These are phyloP conservation scores for Fusarium veterinarium DNA, from an alignment of 2,329 filamentous ascomycete species.

Conservation along the genomic window DNA sequence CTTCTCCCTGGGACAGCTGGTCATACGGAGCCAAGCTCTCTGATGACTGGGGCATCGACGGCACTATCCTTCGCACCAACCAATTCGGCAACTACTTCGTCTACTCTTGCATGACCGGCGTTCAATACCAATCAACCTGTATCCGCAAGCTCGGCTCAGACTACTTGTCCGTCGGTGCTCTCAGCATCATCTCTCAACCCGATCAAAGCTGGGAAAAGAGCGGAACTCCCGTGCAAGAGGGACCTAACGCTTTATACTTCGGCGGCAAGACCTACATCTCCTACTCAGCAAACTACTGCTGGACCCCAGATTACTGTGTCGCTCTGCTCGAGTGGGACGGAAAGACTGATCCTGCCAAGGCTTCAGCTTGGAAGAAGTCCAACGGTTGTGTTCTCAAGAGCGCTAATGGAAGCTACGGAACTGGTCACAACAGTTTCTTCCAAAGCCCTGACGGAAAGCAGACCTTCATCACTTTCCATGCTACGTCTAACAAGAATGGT, in stretches of 20 bases:
- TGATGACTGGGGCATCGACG: conserved; percentile 65
- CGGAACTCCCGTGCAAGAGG: conserved; percentile 65
- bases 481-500: conserved; percentile 60
- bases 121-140: conserved; percentile 52
- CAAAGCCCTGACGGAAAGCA: conserved; percentile 64
- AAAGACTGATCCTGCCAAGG: conserved; percentile 56
- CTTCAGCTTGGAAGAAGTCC: conserved; percentile 62
- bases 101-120: conserved; percentile 63
- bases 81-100: conserved; percentile 63
- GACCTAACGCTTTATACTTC: conserved; percentile 64
- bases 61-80: conserved; percentile 61
- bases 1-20: conserved; percentile 63
- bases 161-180: conserved; percentile 54
- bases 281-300: conserved; percentile 68
- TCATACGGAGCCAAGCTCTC: conserved; percentile 61
- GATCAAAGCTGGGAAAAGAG: conserved; percentile 63
- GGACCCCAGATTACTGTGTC: conserved; percentile 65
- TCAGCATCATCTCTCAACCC: conserved; percentile 62
- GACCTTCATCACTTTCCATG: conserved; percentile 68
- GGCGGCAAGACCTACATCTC: conserved; percentile 63
- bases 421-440: conserved; percentile 70
- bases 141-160: conserved; percentile 55
- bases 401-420: conserved; percentile 67
- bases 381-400: conserved; percentile 61
- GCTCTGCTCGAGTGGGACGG: conserved; percentile 66